Evolutionary conservation across 139 green algal species (phyloP), one percentile per base, ranked within the genome.

Genomic region (Chlamydomonas sp.): DNA sequence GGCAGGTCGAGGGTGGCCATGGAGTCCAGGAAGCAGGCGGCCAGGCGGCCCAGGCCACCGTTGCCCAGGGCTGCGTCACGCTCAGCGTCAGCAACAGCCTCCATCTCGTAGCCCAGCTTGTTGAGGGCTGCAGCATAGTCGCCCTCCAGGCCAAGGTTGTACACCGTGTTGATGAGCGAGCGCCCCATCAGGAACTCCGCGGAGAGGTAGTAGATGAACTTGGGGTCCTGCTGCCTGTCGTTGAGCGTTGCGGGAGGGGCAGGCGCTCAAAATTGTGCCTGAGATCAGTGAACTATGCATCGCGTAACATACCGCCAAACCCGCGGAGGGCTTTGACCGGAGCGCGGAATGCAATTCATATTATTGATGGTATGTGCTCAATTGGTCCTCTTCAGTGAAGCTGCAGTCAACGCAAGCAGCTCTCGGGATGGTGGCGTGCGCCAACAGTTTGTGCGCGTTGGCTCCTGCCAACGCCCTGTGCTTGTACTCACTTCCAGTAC

Each of bases 21-120:
- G n/a, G 96, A 98, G 93, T 99, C 98, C 66, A 99, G 91, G 93
- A 99, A 99, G 94, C 98, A 99, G 62, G 98, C 97, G 1, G 97
- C 98, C 73, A 99, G 92, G 78, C 98, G 96, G 49, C 98, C 98
- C 31, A 99, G 94, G 79, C 98, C 98, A 80, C 98, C 98, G 92
- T 99, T 99, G 83, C 98, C 98, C 77, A 99, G 93, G 5, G 96
- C 92, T 18, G 96, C 96, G 88, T 99, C 94, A 12, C 93, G 88
- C 86, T 96, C 89, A 12, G 85, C 78, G 78, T 95, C 91, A 16
- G 90, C 93, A 20, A 97, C 80, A n/a, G 83, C 89, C 90, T 98
- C 96, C 92, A 98, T 91, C 77, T 96, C 91, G 77, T 96, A 96
- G 5, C 98, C 98, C 69, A 99, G 88, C 89, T 97, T 85, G n/a